A percentile compares a stretch with the other conserved stretches of the same genome.
These are phyloP conservation scores for Ambrosiella beaveri DNA, from an alignment of 2,329 filamentous ascomycete genomes.

Conservation along the genomic window DNA sequence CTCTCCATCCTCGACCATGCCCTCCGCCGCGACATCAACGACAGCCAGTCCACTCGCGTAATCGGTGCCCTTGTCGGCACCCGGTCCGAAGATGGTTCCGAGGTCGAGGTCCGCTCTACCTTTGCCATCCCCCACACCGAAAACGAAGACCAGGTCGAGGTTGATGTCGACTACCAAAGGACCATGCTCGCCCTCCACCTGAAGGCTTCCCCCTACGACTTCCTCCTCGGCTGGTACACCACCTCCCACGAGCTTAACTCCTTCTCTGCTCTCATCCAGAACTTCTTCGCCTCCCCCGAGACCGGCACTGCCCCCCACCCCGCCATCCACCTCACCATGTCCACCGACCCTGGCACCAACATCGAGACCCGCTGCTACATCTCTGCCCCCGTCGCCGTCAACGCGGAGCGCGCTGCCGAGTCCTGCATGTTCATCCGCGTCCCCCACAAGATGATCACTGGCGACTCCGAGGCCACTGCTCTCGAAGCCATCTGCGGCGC, in stretches of 20 bases:
- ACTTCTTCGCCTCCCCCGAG: constrained; percentile 95
- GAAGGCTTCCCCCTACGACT: constrained; percentile 83
- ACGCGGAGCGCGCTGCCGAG: constrained; percentile 83
- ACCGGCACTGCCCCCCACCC: constrained; percentile 95
- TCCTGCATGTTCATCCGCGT: constrained; percentile 96
- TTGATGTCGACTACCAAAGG: constrained; percentile 99
- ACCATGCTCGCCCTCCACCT: constrained; percentile 93
- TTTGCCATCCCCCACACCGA: constrained; percentile 98
- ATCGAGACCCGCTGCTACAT: constrained; percentile 91
- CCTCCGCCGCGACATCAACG: constrained; percentile 58
- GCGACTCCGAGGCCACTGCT: constrained; percentile 47
- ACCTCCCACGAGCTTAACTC: constrained; percentile 94
- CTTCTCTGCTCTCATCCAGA: constrained; percentile 96
- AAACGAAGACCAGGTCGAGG: constrained; percentile 92
- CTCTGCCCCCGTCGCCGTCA: constrained; percentile 84
- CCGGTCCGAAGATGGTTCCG: constrained; percentile 88
- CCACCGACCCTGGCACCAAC: constrained; percentile 71
- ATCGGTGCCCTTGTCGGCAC: constrained; percentile 90
- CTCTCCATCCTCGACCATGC: constrained; percentile 85
- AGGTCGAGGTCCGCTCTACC: constrained; percentile 88
- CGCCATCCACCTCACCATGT: constrained; percentile 92
- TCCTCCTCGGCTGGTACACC: constrained; percentile 95
- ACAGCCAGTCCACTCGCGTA: constrained; percentile 78
- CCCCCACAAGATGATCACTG: constrained; percentile 83
- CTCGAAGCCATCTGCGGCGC: constrained; percentile 74